These are phyloP conservation scores for Stephania japonica DNA, from an alignment of 164 flowering plant genomes.

Conservation along the genomic window DNA sequence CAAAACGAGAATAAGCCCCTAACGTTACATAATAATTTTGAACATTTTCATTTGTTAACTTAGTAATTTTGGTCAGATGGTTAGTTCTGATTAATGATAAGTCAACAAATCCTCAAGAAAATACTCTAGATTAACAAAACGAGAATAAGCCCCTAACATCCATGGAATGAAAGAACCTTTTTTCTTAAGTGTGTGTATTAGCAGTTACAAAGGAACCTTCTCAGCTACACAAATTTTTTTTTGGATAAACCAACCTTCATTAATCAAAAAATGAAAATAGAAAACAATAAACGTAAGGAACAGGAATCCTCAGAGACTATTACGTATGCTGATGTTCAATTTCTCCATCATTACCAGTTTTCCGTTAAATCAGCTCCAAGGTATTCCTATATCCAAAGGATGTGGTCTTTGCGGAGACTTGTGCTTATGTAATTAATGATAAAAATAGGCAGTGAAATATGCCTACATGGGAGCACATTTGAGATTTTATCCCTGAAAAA, in stretches of 20 bases:
- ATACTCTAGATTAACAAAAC: not conserved
- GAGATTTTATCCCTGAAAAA: not conserved
- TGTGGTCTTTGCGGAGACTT: not conserved
- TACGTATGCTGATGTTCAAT: not conserved
- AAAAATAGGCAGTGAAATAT: not conserved
- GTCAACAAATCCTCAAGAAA: no score
- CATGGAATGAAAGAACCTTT: not conserved
- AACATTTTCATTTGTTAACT: not conserved
- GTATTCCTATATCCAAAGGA: no score
- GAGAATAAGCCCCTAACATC: not conserved
- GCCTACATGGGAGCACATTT: not conserved
- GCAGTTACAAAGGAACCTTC: no score
- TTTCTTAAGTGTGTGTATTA: not conserved
- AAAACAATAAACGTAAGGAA: not conserved
- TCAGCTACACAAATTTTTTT: no score
- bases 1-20: not conserved
- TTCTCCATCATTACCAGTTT: not conserved
- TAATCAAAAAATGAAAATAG: no score
- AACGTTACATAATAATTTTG: not conserved
- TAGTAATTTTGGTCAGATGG: not conserved
- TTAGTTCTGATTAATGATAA: not conserved
- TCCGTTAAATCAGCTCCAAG: not conserved
- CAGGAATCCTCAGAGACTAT: not conserved
- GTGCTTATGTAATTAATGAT: not conserved
- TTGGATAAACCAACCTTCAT: no score